Evolutionary conservation across 306 rosid species (phyloP).

Genomic region (cucumber (Cucumis sativus)): Cucumber_9930_V3 NC_026655.2:3848001-3848500

Average conservation of each 20-base stretch:
- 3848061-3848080: background rate
- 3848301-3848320: slow-evolving; percentile 57
- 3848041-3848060: slow-evolving; percentile 32
- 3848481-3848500: slow-evolving; percentile 30
- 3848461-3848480: slow-evolving; percentile 31
- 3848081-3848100: background rate
- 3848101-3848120: background rate
- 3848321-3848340: slow-evolving; percentile 36
- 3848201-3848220: background rate
- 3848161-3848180: background rate
- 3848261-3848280: slow-evolving; percentile 59
- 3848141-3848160: background rate
- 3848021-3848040: slow-evolving; percentile 65
- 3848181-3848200: background rate
- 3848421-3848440: slow-evolving; percentile 63
- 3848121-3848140: background rate
- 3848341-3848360: background rate
- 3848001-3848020: slow-evolving; percentile 84
- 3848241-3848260: slow-evolving; percentile 42
- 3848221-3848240: background rate
- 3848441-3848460: slow-evolving; percentile 53
- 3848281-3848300: slow-evolving; percentile 55
- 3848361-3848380: background rate
- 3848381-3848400: background rate
- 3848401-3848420: slow-evolving; percentile 51